A percentile compares a stretch with the other conserved stretches of the same genome.
phyloP scores from a whole-genome alignment of 768 basidiomycete genomes.

The Coprinellus aureogranulatus region DNA sequence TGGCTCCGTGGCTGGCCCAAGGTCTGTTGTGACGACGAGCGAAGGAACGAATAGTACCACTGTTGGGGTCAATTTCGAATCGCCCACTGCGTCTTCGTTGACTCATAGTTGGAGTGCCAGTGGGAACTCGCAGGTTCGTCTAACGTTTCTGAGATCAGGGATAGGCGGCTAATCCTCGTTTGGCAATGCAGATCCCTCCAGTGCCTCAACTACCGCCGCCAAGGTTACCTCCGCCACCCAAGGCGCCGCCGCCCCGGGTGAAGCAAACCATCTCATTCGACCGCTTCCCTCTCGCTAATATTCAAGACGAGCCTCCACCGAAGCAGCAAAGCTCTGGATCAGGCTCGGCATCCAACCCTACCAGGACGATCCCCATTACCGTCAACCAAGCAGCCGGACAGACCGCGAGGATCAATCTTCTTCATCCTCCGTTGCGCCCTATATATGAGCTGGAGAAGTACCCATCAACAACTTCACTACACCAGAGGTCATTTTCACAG shows the following conservation, averaged over 20 bases:
- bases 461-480: not conserved
- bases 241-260: not conserved
- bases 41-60: not conserved
- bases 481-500: not conserved
- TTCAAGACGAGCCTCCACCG: not conserved
- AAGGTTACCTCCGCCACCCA: not conserved
- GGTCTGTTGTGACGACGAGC: not conserved
- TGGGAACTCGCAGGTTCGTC: not conserved
- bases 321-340: not conserved
- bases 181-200: not conserved
- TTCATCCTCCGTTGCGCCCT: slow-evolving; percentile 1
- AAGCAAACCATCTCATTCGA: not conserved
- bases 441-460: slow-evolving; percentile 7
- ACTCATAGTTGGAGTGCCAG: not conserved
- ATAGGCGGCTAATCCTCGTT: too few relatives aligned
- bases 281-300: not conserved
- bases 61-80: not conserved
- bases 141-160: not conserved
- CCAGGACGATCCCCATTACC: not conserved
- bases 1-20: not conserved
- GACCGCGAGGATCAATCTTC: not conserved
- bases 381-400: not conserved
- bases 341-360: not conserved
- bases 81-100: not conserved
- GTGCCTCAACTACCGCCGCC: not conserved